A percentile compares a stretch with the other conserved stretches of the same genome.
Conservation (phyloP, 306 rosid genomes). For the Trifolium repens region DNA sequence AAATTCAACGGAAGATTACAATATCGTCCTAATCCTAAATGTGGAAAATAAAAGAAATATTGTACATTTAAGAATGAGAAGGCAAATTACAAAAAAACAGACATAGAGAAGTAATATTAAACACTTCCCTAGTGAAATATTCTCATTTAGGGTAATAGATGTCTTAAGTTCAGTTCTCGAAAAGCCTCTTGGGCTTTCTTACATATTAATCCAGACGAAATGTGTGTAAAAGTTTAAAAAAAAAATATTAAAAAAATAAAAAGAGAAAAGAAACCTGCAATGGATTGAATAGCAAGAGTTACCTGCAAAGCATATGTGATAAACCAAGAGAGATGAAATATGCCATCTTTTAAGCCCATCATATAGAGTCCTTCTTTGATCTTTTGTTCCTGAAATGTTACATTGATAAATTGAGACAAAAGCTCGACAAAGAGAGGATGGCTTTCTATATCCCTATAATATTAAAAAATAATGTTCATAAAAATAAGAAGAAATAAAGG, state of each 20-base stretch:
- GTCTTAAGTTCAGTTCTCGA: conserved; percentile 8
- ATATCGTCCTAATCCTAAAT: neutral
- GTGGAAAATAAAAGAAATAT: neutral
- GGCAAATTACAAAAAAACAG: conserved; percentile 21
- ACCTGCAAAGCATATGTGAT: conserved; percentile 90
- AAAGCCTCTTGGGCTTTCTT: conserved; percentile 17
- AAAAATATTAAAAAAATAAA: no score
- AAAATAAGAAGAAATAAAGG: neutral
- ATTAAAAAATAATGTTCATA: conserved; percentile 1
- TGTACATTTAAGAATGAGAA: conserved; percentile 27
- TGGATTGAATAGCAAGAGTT: conserved; percentile 35
- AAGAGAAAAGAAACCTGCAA: neutral
- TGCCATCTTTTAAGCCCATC: conserved; percentile 95
- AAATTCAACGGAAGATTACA: neutral
- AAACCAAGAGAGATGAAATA: conserved; percentile 95
- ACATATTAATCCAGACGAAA: conserved; percentile 13
- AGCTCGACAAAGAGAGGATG: conserved; percentile 36
- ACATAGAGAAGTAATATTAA: conserved; percentile 12
- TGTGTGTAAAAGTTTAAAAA: neutral
- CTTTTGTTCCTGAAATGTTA: conserved; percentile 80
- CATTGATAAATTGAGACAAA: conserved; percentile 37
- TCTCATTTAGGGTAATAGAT: conserved; percentile 8
- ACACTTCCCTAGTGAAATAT: neutral
- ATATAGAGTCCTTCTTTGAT: conserved; percentile 96
- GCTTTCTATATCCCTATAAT: conserved; percentile 19